Percentiles rank a stretch among this genome's conserved stretches.
phyloP scores from a whole-genome alignment of 164 flowering plant genomes.

The Saururus chinensis region DNA sequence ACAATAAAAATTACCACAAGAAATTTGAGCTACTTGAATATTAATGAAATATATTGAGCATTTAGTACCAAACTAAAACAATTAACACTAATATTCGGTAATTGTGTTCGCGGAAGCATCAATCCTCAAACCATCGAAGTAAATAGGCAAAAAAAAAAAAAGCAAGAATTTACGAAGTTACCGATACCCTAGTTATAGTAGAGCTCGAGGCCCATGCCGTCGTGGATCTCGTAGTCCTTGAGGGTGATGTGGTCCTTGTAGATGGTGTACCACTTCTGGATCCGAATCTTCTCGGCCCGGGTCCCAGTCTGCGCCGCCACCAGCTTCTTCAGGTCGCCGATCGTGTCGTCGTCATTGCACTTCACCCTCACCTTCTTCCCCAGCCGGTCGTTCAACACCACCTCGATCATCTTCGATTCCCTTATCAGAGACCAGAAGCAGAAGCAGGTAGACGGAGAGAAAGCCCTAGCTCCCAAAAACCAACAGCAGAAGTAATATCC shows the following conservation, averaged over 20 bases:
- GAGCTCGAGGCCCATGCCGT: slow-evolving; percentile 96
- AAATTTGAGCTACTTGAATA: too few relatives aligned
- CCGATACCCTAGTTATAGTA: slow-evolving; percentile 39
- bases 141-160: not conserved
- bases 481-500: too few relatives aligned
- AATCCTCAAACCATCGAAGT: too few relatives aligned
- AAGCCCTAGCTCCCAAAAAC: too few relatives aligned
- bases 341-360: slow-evolving; percentile 94
- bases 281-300: slow-evolving; percentile 66
- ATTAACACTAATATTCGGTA: too few relatives aligned
- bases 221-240: slow-evolving; percentile 87
- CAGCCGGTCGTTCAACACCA: slow-evolving; percentile 40
- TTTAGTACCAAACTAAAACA: too few relatives aligned
- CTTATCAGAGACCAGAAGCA: not conserved
- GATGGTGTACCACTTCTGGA: slow-evolving; percentile 86
- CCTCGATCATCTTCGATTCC: slow-evolving; percentile 59
- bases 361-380: slow-evolving; percentile 93
- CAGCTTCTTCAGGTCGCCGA: slow-evolving; percentile 88
- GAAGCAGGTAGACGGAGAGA: too few relatives aligned
- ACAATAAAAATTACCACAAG: too few relatives aligned
- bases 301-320: slow-evolving; percentile 92
- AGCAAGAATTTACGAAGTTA: too few relatives aligned
- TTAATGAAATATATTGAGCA: too few relatives aligned
- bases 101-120: too few relatives aligned
- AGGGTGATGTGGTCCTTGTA: slow-evolving; percentile 93